Base-by-base conservation (phyloP, 805 yeast genomes). In the Myxozyma nipponensis region DNA sequence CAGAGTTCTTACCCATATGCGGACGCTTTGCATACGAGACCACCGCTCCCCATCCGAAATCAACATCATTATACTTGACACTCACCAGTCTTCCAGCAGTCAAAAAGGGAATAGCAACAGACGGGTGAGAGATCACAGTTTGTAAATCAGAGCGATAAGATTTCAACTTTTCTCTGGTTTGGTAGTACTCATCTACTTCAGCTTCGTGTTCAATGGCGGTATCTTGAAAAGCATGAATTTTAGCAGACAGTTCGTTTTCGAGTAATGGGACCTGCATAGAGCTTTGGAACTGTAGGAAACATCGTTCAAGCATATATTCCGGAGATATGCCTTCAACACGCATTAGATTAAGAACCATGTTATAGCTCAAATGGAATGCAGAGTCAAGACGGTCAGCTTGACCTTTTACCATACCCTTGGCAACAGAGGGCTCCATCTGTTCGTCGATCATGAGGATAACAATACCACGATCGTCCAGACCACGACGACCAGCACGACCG, bases 401-500 rank as follows among this genome's bases (percentile, higher is more conserved):
- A 65, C 99, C 99, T 68, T 91, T 91, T 21, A 93, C 98, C 99
- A 93, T 93, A 1, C 98, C 97, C 66, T 93, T 93, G 19, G 98
- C 98, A 39, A 93, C 96, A 62, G 90, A 95, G 3, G 99, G 98
- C 68, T 93, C 98, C 99, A 93, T 93, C 65, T 93, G 93, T 67
- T 93, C 98, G 67, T 93, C 98, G 67, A 93, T 89, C 99, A 93
- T 93, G 93, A 93, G 86, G 60, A 93, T 93, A 44, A 93, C 99
- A 69, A 93, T 89, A 72, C 99, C 99, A 68, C 98, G 84, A 68
- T 93, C 98, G 77, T 93, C 99, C 62, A 93, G 78, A 65, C 99
- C 99, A 77, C 98, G 86, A 76, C 98, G 90, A 62, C 99, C 99
- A 21, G 99, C 99, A 70, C 99, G 83, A 59, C 99, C 99, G 40